Percentiles rank a stretch among this genome's conserved stretches.
phyloP scores from a whole-genome alignment of 179 eudicot species.

The Drosera spatulata region DNA sequence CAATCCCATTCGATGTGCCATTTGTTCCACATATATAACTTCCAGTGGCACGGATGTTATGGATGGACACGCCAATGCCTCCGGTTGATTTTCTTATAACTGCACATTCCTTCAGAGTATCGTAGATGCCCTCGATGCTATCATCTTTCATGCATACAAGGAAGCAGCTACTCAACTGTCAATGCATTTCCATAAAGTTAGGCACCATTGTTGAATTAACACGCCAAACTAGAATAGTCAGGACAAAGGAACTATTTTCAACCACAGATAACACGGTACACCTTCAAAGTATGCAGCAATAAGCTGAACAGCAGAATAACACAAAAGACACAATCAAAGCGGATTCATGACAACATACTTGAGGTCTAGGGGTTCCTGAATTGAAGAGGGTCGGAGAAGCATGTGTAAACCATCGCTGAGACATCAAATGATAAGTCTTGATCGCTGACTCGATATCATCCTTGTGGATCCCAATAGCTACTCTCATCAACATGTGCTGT shows the following conservation, averaged over 20 bases:
- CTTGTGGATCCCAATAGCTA: conserved; percentile 93
- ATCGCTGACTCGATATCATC: conserved; percentile 79
- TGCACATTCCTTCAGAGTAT: conserved; percentile 93
- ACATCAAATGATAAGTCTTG: conserved; percentile 85
- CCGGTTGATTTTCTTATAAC: conserved; percentile 98
- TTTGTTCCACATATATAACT: conserved; percentile 96
- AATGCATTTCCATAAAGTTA: conserved; percentile 1
- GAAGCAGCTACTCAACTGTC: conserved; percentile 96
- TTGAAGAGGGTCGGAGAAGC: conserved; percentile 98
- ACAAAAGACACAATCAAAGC: too few relatives aligned
- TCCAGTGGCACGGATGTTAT: conserved; percentile 94
- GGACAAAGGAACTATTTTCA: too few relatives aligned
- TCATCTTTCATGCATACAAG: conserved; percentile 92
- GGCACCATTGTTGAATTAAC: too few relatives aligned
- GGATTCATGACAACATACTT: conserved; percentile 31
- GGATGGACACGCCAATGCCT: conserved; percentile 94
- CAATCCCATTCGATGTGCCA: conserved; percentile 94
- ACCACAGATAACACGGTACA: too few relatives aligned
- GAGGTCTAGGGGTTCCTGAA: conserved; percentile 97
- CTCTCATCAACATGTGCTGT: conserved; percentile 98
- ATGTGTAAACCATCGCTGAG: conserved; percentile 99
- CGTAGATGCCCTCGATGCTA: conserved; percentile 95
- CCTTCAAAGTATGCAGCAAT: too few relatives aligned
- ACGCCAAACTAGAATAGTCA: too few relatives aligned
- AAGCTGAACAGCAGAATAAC: too few relatives aligned